Evolutionary conservation across 352 stramenopile species (phyloP).

Genomic region (Globisporangium canariense): DNA sequence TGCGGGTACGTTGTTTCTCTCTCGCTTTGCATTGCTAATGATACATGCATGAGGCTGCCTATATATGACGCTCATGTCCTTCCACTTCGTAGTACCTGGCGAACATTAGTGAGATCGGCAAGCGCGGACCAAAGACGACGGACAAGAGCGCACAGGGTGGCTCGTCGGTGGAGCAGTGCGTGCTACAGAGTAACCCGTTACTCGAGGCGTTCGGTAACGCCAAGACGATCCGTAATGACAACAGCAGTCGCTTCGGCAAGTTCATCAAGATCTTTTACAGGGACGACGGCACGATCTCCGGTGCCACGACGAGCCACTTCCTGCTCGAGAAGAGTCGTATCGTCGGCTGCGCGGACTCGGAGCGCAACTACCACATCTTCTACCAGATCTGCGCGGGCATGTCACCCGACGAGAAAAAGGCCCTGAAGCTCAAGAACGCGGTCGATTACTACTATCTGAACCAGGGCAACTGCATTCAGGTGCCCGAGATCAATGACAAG

Average conservation of each 20-base stretch:
- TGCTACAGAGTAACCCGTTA: conserved; percentile 91
- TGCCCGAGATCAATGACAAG: conserved; percentile 94
- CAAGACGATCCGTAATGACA: conserved; percentile 95
- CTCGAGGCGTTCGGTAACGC: conserved; percentile 92
- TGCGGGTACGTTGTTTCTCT: conserved; percentile 53
- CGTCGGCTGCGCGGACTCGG: conserved; percentile 88
- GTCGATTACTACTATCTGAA: conserved; percentile 93
- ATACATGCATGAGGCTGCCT: not conserved
- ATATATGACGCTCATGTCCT: not conserved
- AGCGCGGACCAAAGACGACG: conserved; percentile 60
- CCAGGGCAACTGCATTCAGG: conserved; percentile 91
- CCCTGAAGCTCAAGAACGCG: conserved; percentile 81
- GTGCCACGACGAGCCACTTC: conserved; percentile 95
- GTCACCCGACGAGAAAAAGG: conserved; percentile 57
- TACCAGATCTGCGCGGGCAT: conserved; percentile 94
- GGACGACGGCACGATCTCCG: conserved; percentile 85
- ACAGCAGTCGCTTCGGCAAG: conserved; percentile 96
- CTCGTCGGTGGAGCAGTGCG: conserved; percentile 87
- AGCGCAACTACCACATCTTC: conserved; percentile 99
- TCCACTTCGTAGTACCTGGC: conserved; percentile 60
- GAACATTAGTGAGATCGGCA: conserved; percentile 89
- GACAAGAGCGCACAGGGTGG: conserved; percentile 62
- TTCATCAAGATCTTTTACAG: conserved; percentile 96
- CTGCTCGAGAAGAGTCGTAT: conserved; percentile 98
- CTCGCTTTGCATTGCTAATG: not conserved